Evolutionary conservation across 345 rosid species (phyloP).

Genomic region (Passiflora organensis): DNA sequence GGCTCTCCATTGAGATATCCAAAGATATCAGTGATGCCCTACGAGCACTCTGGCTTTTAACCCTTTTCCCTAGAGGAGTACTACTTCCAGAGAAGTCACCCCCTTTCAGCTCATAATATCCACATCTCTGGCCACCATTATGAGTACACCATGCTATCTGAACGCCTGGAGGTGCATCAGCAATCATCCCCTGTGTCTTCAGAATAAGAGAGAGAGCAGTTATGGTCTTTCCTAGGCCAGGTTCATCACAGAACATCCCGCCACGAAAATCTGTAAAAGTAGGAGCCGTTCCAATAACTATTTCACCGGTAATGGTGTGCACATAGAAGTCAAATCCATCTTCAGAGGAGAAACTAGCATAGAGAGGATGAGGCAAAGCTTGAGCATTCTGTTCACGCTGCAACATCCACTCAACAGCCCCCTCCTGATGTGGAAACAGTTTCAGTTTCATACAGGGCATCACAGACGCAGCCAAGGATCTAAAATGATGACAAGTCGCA

Average conservation of each 20-base stretch:
- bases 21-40: conserved; percentile 39
- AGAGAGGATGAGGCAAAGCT: conserved; percentile 67
- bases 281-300: conserved; percentile 61
- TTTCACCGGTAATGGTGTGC: conserved; percentile 63
- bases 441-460: conserved; percentile 91
- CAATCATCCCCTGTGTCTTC: conserved; percentile 79
- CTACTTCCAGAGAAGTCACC: conserved; percentile 30
- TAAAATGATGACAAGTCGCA: conserved; percentile 67
- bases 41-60: conserved; percentile 31
- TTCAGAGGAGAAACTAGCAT: conserved; percentile 47
- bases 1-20: conserved; percentile 28
- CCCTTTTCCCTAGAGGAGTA: conserved; percentile 38
- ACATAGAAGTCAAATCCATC: conserved; percentile 68
- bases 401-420: conserved; percentile 94
- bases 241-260: conserved; percentile 98
- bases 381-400: conserved; percentile 66
- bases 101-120: conserved; percentile 68
- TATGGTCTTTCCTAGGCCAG: conserved; percentile 94
- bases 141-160: conserved; percentile 68
- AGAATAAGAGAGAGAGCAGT: conserved; percentile 86
- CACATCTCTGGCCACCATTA: conserved; percentile 59
- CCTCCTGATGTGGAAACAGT: conserved; percentile 88
- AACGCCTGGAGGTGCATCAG: conserved; percentile 74
- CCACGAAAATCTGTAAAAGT: conserved; percentile 73
- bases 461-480: conserved; percentile 54